Percentiles rank a stretch among this genome's conserved stretches.
Evolutionary conservation across 192 early-diverging fungal genomes (phyloP).

Genomic region (Backusella mclennaniae): DNA sequence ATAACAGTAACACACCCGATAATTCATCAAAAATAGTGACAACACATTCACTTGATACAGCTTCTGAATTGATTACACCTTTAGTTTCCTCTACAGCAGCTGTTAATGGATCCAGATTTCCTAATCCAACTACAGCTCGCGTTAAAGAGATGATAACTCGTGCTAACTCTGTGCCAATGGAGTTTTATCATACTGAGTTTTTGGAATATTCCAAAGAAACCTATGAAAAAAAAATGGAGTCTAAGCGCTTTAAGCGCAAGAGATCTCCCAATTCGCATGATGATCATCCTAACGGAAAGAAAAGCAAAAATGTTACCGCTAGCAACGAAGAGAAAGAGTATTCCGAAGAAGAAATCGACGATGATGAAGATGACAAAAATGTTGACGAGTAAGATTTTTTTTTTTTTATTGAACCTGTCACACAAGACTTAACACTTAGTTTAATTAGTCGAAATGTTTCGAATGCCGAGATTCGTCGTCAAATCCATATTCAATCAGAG

Average conservation of each 20-base stretch:
- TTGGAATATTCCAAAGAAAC: conserved; percentile 26
- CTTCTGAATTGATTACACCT: not conserved
- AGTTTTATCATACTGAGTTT: conserved; percentile 26
- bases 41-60: not conserved
- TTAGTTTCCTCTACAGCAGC: not conserved
- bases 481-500: conserved; percentile 49
- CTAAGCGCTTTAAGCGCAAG: conserved; percentile 34
- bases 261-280: conserved; percentile 9
- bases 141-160: conserved; percentile 23
- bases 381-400: conserved; percentile 13
- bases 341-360: conserved; percentile 9
- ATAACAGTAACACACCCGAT: not conserved
- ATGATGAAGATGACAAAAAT: conserved; percentile 12
- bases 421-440: conserved; percentile 10
- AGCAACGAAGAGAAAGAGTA: conserved; percentile 20
- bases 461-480: conserved; percentile 42
- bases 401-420: conserved; percentile 7
- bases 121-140: conserved; percentile 10
- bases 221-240: conserved; percentile 30
- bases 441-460: conserved; percentile 22
- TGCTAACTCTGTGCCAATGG: conserved; percentile 22
- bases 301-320: not conserved
- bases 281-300: conserved; percentile 3
- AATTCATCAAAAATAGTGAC: conserved; percentile 3
- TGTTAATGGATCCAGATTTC: not conserved